Conservation (phyloP, 2,329 filamentous ascomycete species). For the Beauveria sp. region DNA sequence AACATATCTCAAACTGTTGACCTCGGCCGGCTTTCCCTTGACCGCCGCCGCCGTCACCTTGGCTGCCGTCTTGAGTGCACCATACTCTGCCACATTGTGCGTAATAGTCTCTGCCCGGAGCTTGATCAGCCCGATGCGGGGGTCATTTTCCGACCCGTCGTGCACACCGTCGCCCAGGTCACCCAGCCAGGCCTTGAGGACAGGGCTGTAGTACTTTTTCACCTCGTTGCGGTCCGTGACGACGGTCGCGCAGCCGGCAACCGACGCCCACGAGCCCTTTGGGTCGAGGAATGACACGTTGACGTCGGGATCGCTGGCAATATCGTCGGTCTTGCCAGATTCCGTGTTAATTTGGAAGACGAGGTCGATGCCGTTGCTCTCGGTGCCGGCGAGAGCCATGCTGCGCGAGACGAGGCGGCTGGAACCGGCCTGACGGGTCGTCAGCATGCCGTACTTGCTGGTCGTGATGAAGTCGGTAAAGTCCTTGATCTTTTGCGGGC, state of each 20-base stretch:
- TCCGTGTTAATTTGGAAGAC: slow-evolving; percentile 91
- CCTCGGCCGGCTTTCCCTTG: slow-evolving; percentile 60
- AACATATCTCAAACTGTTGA: slow-evolving; percentile 73
- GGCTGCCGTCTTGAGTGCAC: slow-evolving; percentile 53
- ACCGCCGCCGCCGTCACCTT: slow-evolving; percentile 70
- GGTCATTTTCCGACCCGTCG: slow-evolving; percentile 74
- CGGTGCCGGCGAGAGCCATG: slow-evolving; percentile 78
- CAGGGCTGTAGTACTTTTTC: slow-evolving; percentile 65
- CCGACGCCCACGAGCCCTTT: slow-evolving; percentile 77
- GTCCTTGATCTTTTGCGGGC: slow-evolving; percentile 70
- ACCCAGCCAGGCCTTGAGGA: slow-evolving; percentile 77
- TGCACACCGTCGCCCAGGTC: slow-evolving; percentile 78
- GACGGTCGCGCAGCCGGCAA: slow-evolving; percentile 66
- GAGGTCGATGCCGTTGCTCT: slow-evolving; percentile 69
- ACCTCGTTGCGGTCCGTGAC: slow-evolving; percentile 62
- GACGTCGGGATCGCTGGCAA: slow-evolving; percentile 13
- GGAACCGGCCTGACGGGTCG: slow-evolving; percentile 58
- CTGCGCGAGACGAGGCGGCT: slow-evolving; percentile 70
- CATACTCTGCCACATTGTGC: slow-evolving; percentile 59
- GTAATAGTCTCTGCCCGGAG: slow-evolving; percentile 66
- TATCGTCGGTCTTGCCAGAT: slow-evolving; percentile 55
- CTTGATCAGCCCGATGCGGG: slow-evolving; percentile 72
- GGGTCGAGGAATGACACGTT: slow-evolving; percentile 70
- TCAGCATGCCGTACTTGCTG: slow-evolving; percentile 85
- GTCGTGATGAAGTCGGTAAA: slow-evolving; percentile 62